Conservation (phyloP, 1,139 yeast genomes). For the Saccharomycopsis crataegensis region DNA sequence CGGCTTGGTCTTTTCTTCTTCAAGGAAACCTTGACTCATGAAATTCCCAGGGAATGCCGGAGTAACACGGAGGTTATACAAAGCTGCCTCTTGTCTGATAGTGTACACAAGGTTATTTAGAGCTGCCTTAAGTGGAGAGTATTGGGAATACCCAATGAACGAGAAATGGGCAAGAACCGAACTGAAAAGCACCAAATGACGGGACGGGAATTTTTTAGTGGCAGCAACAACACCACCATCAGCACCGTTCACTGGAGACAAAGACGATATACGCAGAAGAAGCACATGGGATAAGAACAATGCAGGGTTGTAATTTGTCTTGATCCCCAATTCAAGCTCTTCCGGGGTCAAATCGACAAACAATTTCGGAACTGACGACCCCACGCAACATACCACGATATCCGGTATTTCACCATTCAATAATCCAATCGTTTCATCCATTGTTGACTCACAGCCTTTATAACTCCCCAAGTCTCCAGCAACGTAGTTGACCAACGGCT, state of each 20-base stretch:
- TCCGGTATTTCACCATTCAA: slow-evolving; percentile 43
- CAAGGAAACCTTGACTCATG: slow-evolving; percentile 75
- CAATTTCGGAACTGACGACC: slow-evolving; percentile 73
- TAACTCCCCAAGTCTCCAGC: slow-evolving; percentile 65
- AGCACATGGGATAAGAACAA: slow-evolving; percentile 62
- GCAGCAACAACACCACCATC: slow-evolving; percentile 22
- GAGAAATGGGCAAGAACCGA: slow-evolving; percentile 81
- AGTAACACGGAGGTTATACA: slow-evolving; percentile 55
- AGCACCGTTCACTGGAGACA: slow-evolving; percentile 13
- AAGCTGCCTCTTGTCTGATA: slow-evolving; percentile 72
- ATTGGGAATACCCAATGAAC: slow-evolving; percentile 84
- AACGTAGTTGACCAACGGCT: slow-evolving; percentile 38
- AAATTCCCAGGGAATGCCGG: slow-evolving; percentile 85
- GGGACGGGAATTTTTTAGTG: slow-evolving; percentile 17
- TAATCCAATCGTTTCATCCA: slow-evolving; percentile 25
- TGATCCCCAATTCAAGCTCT: slow-evolving; percentile 56
- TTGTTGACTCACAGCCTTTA: slow-evolving; percentile 39
- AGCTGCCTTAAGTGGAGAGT: slow-evolving; percentile 87
- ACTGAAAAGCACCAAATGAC: slow-evolving; percentile 71
- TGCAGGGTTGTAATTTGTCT: slow-evolving; percentile 67
- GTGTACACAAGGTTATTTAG: slow-evolving; percentile 66
- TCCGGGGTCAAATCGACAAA: slow-evolving; percentile 57
- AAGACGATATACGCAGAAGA: slow-evolving; percentile 30
- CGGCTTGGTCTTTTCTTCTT: slow-evolving; percentile 83
- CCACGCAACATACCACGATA: slow-evolving; percentile 79